phyloP scores from a whole-genome alignment of 2,329 filamentous ascomycete genomes.

The Alternaria consortialis region DNA sequence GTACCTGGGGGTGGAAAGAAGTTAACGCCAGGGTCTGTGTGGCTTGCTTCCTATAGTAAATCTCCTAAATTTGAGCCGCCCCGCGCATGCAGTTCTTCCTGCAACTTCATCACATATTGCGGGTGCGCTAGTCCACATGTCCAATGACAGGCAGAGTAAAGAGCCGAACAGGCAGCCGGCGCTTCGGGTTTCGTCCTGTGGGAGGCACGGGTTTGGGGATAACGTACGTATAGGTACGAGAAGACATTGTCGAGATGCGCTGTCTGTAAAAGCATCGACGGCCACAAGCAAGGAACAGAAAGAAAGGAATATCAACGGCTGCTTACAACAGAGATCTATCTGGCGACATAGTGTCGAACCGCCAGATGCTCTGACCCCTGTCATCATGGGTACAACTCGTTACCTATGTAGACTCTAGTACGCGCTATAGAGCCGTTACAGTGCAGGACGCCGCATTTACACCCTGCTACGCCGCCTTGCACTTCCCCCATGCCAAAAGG shows the following conservation, averaged over 20 bases:
- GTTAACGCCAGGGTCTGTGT: background rate
- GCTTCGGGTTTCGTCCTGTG: background rate
- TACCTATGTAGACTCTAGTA: background rate
- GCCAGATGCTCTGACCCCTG: background rate
- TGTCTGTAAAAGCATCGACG: background rate
- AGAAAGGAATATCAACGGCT: background rate
- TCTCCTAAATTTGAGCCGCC: background rate
- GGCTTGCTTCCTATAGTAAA: background rate
- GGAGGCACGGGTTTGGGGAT: background rate
- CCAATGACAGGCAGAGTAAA: background rate
- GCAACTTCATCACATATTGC: background rate
- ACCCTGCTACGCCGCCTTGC: slow-evolving; percentile 2
- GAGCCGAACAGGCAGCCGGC: background rate
- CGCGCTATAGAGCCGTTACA: background rate
- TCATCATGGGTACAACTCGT: background rate
- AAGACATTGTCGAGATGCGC: background rate
- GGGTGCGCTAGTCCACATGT: background rate
- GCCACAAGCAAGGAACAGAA: background rate
- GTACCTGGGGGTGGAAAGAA: background rate
- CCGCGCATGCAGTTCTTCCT: background rate
- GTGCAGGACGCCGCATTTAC: background rate
- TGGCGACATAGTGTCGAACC: background rate
- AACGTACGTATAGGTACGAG: background rate
- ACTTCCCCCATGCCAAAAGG: background rate
- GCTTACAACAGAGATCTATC: background rate